Evolutionary conservation across 1,139 yeast genomes (phyloP).

Genomic region (Zygosaccharomyces sapae): DNA sequence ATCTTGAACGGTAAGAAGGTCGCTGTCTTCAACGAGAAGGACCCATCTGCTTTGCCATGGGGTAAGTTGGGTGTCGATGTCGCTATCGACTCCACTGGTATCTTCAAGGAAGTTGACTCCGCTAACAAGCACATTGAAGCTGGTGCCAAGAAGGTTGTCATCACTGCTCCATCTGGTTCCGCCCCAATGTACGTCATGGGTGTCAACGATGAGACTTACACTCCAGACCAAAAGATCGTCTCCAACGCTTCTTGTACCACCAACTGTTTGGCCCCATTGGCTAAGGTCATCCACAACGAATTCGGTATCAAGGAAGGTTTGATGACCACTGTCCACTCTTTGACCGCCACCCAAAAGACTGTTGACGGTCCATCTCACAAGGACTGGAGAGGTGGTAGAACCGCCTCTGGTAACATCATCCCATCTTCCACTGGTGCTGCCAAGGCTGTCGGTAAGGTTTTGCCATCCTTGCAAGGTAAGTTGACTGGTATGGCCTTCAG

Average conservation of each 20-base stretch:
- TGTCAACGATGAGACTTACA: slow-evolving; percentile 74
- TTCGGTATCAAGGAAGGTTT: slow-evolving; percentile 83
- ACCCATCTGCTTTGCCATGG: slow-evolving; percentile 82
- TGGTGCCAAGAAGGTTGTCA: slow-evolving; percentile 85
- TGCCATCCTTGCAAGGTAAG: slow-evolving; percentile 81
- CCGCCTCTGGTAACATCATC: slow-evolving; percentile 85
- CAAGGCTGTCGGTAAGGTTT: slow-evolving; percentile 87
- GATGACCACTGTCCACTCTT: slow-evolving; percentile 88
- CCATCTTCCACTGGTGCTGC: slow-evolving; percentile 93
- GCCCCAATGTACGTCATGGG: slow-evolving; percentile 91
- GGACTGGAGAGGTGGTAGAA: slow-evolving; percentile 96
- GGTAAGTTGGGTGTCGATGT: slow-evolving; percentile 69
- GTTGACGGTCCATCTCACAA: slow-evolving; percentile 92
- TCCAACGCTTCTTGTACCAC: slow-evolving; percentile 90
- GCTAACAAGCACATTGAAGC: slow-evolving; percentile 80
- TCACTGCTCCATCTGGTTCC: slow-evolving; percentile 82
- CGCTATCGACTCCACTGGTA: slow-evolving; percentile 86
- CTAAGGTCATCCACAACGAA: slow-evolving; percentile 72
- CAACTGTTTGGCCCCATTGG: slow-evolving; percentile 86
- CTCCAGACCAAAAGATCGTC: slow-evolving; percentile 63
- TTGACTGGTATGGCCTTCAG: slow-evolving; percentile 87
- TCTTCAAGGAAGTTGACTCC: slow-evolving; percentile 72
- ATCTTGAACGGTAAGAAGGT: slow-evolving; percentile 65
- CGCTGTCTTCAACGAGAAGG: slow-evolving; percentile 72
- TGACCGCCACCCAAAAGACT: slow-evolving; percentile 86